phyloP scores from a whole-genome alignment of 192 early-diverging fungal species.

The Rhizophagus prolifer region DNA sequence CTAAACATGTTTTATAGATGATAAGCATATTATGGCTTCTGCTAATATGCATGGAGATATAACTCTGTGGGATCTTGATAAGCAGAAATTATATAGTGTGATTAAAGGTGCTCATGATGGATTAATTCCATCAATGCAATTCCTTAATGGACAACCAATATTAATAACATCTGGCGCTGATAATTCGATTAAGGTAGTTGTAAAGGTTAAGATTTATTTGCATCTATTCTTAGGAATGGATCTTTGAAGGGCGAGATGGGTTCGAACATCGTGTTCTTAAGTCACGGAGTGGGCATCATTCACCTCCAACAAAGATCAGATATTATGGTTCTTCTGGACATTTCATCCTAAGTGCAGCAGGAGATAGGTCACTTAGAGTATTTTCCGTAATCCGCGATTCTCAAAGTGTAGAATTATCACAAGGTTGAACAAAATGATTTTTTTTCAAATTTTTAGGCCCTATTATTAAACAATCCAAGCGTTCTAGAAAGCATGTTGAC shows the following conservation, averaged over 20 bases:
- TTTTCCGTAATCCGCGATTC: conserved; percentile 87
- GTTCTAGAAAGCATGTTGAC: not conserved
- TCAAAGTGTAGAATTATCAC: conserved; percentile 84
- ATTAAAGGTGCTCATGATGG: conserved; percentile 87
- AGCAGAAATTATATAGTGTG: conserved; percentile 69
- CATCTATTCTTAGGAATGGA: conserved; percentile 71
- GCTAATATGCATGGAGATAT: conserved; percentile 86
- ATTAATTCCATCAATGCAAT: conserved; percentile 71
- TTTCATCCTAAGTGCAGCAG: conserved; percentile 75
- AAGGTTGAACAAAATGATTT: conserved; percentile 39
- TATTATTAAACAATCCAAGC: not conserved
- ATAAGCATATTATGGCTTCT: conserved; percentile 85
- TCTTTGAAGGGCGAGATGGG: conserved; percentile 86
- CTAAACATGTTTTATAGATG: conserved; percentile 53
- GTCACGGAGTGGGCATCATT: conserved; percentile 81
- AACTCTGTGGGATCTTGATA: conserved; percentile 89
- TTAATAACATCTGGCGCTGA: conserved; percentile 85
- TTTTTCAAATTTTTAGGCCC: not conserved
- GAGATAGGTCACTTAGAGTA: conserved; percentile 78
- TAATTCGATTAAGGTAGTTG: conserved; percentile 79
- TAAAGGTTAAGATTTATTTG: not conserved
- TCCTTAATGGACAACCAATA: conserved; percentile 81
- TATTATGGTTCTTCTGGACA: conserved; percentile 76
- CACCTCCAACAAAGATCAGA: conserved; percentile 77
- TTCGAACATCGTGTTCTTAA: conserved; percentile 75